phyloP scores from a whole-genome alignment of 108 stramenopile species.

The Cyclostephanos tholiformis region DNA sequence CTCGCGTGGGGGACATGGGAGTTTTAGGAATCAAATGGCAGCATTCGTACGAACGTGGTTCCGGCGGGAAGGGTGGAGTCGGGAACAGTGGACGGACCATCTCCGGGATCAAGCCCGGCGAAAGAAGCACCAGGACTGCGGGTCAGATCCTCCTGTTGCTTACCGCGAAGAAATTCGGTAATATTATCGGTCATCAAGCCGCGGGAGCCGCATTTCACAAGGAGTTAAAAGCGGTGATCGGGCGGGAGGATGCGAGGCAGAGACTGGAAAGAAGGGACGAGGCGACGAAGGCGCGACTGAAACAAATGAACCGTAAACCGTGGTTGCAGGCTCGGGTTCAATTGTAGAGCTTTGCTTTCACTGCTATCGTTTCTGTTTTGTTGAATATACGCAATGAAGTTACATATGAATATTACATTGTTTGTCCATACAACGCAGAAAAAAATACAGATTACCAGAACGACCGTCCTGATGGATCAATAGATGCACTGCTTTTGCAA shows the following conservation, averaged over 20 bases:
- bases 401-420: too few species aligned
- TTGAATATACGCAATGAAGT: too few species aligned
- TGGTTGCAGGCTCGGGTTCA: conserved; percentile 75
- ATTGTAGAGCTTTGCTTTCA: neutral
- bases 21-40: conserved; percentile 89
- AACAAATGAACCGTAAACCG: conserved; percentile 89
- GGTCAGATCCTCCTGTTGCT: conserved; percentile 83
- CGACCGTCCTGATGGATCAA: conserved; percentile 48
- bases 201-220: conserved; percentile 83
- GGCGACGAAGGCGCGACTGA: conserved; percentile 70
- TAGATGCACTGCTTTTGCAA: conserved; percentile 49
- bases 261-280: conserved; percentile 60
- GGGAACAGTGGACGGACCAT: conserved; percentile 62
- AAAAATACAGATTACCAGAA: conserved; percentile 64
- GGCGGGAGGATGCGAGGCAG: conserved; percentile 70
- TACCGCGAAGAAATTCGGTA: conserved; percentile 78
- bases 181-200: conserved; percentile 60
- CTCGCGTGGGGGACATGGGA: conserved; percentile 79
- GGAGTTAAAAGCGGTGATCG: conserved; percentile 68
- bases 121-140: conserved; percentile 58
- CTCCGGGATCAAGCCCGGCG: conserved; percentile 45
- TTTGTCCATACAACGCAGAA: neutral
- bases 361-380: neutral
- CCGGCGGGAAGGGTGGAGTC: conserved; percentile 86
- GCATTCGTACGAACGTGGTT: conserved; percentile 83